Conservation (phyloP, 23 red algal genomes). For the Porphyridium purpureum region DNA sequence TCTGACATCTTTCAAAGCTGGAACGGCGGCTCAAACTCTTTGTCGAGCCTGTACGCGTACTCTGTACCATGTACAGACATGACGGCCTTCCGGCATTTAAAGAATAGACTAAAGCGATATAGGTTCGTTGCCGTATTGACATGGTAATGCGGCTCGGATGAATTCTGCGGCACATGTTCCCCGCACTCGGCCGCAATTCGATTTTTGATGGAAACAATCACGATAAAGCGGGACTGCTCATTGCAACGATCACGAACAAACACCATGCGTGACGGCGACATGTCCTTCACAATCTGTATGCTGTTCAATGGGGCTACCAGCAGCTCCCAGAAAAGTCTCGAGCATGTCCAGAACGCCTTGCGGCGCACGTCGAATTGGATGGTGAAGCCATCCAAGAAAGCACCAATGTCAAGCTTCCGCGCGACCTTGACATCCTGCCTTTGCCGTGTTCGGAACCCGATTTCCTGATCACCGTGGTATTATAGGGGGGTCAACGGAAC, state of each 20-base stretch:
- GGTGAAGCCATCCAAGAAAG: not conserved
- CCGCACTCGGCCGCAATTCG: slow-evolving; percentile 2
- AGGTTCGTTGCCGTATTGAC: not conserved
- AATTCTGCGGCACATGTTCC: not conserved
- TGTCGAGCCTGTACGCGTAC: not conserved
- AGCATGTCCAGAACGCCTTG: not conserved
- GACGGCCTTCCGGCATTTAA: not conserved
- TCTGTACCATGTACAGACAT: not conserved
- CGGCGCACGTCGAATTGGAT: not conserved
- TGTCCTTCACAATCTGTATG: not conserved
- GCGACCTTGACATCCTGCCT: too few relatives aligned
- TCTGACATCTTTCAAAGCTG: slow-evolving; percentile 82
- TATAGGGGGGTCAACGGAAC: too few relatives aligned
- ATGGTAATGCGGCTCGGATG: not conserved
- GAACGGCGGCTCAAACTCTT: slow-evolving; percentile 84
- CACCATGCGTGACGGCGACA: not conserved
- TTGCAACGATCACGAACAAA: not conserved
- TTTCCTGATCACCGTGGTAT: too few relatives aligned
- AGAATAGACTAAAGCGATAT: not conserved
- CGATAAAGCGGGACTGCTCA: not conserved
- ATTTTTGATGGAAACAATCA: slow-evolving; percentile 50
- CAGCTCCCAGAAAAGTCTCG: not conserved
- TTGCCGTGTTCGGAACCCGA: too few relatives aligned
- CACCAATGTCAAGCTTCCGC: too few relatives aligned
- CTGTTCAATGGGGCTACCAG: not conserved